A percentile compares a stretch with the other conserved stretches of the same genome.
Evolutionary conservation across 2,329 filamentous ascomycete genomes (phyloP).

Genomic region (Penicillium digitatum): DNA sequence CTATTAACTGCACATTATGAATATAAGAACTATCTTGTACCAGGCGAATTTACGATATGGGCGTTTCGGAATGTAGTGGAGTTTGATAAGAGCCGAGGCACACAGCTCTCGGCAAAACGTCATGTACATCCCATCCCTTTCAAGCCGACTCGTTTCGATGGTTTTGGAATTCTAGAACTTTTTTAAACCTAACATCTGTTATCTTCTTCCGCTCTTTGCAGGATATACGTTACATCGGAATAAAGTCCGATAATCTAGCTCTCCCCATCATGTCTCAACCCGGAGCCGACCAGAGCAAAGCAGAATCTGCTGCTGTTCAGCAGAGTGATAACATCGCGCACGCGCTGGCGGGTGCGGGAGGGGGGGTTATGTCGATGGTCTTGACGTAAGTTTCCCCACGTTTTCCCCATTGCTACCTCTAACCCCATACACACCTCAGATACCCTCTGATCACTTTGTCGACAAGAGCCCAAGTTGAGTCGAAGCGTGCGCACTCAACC

Average conservation of each 20-base stretch:
- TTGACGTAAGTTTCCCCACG: slow-evolving; percentile 63
- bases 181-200: background rate
- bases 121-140: slow-evolving; percentile 27
- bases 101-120: slow-evolving; percentile 35
- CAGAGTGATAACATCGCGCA: slow-evolving; percentile 97
- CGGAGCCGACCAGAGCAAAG: slow-evolving; percentile 36
- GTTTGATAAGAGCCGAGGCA: slow-evolving; percentile 31
- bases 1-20: too few relatives aligned
- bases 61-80: slow-evolving; percentile 14
- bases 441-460: slow-evolving; percentile 97
- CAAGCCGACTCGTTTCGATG: slow-evolving; percentile 32
- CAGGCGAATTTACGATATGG: background rate
- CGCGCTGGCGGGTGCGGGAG: slow-evolving; percentile 86
- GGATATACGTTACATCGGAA: background rate
- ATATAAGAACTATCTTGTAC: background rate
- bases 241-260: background rate
- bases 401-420: slow-evolving; percentile 7
- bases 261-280: slow-evolving; percentile 39
- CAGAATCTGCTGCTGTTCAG: slow-evolving; percentile 62
- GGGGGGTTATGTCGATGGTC: slow-evolving; percentile 91
- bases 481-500: slow-evolving; percentile 80
- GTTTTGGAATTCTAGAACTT: slow-evolving; percentile 7
- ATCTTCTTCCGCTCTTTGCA: background rate
- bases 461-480: slow-evolving; percentile 95
- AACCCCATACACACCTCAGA: slow-evolving; percentile 44